Conservation (phyloP, 192 early-diverging fungal genomes). For the Rhizophagus sp. region DNA sequence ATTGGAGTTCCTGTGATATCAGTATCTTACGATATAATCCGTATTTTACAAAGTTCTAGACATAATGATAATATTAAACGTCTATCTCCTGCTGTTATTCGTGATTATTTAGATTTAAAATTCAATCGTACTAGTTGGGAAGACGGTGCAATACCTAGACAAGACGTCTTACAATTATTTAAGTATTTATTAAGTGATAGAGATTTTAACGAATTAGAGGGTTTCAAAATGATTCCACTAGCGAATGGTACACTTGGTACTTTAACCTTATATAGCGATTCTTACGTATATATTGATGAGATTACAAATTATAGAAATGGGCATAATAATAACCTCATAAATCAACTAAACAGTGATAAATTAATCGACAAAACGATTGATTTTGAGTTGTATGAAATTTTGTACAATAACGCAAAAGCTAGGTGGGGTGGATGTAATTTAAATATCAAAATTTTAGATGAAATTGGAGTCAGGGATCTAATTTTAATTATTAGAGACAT, state of each 20-base stretch:
- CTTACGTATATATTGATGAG: too few relatives aligned
- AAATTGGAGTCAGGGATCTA: neutral
- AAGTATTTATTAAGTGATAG: neutral
- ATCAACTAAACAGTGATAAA: too few relatives aligned
- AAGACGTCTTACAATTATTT: neutral
- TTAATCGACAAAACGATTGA: constrained; percentile 20
- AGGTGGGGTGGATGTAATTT: too few relatives aligned
- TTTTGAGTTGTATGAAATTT: constrained; percentile 12
- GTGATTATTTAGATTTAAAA: neutral
- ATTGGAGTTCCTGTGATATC: constrained; percentile 4
- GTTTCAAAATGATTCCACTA: too few relatives aligned
- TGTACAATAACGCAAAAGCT: too few relatives aligned
- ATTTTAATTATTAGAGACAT: neutral
- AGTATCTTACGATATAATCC: too few relatives aligned
- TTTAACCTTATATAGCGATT: too few relatives aligned
- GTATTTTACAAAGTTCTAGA: neutral
- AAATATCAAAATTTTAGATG: neutral
- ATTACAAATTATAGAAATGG: too few relatives aligned
- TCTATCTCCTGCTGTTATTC: neutral
- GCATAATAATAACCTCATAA: too few relatives aligned
- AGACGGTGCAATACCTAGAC: neutral
- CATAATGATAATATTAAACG: neutral
- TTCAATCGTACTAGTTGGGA: neutral
- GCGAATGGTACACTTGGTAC: too few relatives aligned
- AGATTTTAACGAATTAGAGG: neutral